A percentile compares a stretch with the other conserved stretches of the same genome.
Evolutionary conservation across 768 basidiomycete species (phyloP).

Genomic region (Neoboletus magnificus): DNA sequence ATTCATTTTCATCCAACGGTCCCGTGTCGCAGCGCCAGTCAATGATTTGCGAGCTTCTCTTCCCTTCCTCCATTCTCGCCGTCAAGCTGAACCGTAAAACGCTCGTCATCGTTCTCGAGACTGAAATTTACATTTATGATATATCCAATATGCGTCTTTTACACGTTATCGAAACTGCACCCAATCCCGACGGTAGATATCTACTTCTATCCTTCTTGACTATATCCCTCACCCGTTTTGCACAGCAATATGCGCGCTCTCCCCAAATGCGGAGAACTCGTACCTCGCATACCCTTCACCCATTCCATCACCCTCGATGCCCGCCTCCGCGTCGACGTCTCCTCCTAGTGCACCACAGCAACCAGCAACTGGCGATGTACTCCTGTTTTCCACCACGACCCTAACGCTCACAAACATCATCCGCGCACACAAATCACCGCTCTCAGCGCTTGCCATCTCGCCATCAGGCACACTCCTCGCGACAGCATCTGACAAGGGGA

Average conservation of each 20-base stretch:
- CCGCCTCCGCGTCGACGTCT: constrained; percentile 40
- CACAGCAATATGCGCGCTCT: constrained; percentile 89
- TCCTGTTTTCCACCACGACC: constrained; percentile 90
- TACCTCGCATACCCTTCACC: constrained; percentile 97
- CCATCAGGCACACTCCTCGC: constrained; percentile 86
- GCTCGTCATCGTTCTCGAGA: constrained; percentile 91
- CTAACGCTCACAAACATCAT: constrained; percentile 93
- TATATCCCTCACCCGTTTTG: constrained; percentile 1
- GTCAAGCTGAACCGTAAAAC: constrained; percentile 98
- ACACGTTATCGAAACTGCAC: constrained; percentile 95
- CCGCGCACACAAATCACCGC: constrained; percentile 93
- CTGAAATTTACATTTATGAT: constrained; percentile 99
- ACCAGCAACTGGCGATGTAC: constrained; percentile 71
- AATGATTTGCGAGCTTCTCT: constrained; percentile 97
- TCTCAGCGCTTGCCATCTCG: constrained; percentile 85
- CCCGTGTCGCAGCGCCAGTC: constrained; percentile 71
- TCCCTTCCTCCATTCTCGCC: constrained; percentile 94
- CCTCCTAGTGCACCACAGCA: constrained; percentile 43
- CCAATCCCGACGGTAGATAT: constrained; percentile 84
- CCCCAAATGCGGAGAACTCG: constrained; percentile 88
- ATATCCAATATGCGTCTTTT: constrained; percentile 97
- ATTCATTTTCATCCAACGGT: not conserved
- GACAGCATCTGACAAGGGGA: constrained; percentile 92
- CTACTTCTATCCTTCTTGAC: not conserved
- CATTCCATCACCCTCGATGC: constrained; percentile 75